Base-by-base conservation (phyloP, 495 filamentous ascomycete genomes). In the Xanthoparmelia taractica region DNA sequence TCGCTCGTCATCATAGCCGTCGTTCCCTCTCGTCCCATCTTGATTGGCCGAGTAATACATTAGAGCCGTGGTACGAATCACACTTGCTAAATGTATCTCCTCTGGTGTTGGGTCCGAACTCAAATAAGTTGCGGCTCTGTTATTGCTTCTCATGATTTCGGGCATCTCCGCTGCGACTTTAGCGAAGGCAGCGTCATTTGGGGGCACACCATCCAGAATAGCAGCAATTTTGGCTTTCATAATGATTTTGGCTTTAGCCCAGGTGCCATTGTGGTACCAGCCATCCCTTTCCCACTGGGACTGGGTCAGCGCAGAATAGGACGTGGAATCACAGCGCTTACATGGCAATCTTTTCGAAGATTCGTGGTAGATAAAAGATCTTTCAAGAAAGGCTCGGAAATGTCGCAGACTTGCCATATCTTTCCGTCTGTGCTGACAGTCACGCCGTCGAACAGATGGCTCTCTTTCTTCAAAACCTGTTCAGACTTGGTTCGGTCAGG, bases 351-450 rank as follows among this genome's bases (percentile, higher is more conserved):
- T 31, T 59, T 62, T 27, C 79, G 70, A 10, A 80, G 63, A 23
- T 78, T 71, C 7, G 78, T 73, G 1, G 75, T 76, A 7, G 78
- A 70, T 15, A 89, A 76, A 6, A 92, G 69, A 1, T 70, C 54
- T 1, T 74, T 73, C 25, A 92, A 71, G 12, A 92, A 68, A 0
- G 91, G 89, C 69, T 97, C 92, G 0, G 82, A 85, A 62, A 98
- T 87, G 72, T 98, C 94, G 75, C 92, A 95, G 37, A 92, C 80
- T 78, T 97, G 94, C 87, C 90, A 98, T 63, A 91, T 84, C 55
- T 91, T 89, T 2, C 92, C 92, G 69, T 94, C 90, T 8, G 78
- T 75, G 13, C 80, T 80, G 34, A 92, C 76, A 0, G 71, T 75
- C 48, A 82, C 72, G 43, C 94, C 93, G 55, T 93, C 87, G 73